phyloP scores from a whole-genome alignment of 306 rosid species.

The Gastrolobium villosum region DNA sequence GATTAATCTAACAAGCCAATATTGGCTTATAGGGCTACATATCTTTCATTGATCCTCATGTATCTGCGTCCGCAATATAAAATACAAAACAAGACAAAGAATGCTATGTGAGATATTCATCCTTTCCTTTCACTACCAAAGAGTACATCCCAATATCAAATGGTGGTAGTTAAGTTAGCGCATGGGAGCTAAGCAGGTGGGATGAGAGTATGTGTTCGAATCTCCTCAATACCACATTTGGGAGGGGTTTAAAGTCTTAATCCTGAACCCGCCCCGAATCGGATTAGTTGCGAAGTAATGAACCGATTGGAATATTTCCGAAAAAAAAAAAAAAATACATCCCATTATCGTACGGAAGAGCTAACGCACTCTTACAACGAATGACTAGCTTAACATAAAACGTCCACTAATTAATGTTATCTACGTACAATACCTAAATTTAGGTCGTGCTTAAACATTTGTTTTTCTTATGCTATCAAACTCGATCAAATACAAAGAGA shows the following conservation, averaged over 20 bases:
- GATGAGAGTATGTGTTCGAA: too few relatives aligned
- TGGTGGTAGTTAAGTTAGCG: too few relatives aligned
- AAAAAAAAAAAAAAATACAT: too few relatives aligned
- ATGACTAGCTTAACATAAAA: not conserved
- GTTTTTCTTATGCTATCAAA: not conserved
- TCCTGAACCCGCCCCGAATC: too few relatives aligned
- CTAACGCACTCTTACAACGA: not conserved
- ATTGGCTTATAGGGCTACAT: conserved; percentile 40
- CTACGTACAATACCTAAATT: not conserved
- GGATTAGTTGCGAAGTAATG: too few relatives aligned
- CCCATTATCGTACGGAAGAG: conserved; percentile 26
- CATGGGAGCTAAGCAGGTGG: too few relatives aligned
- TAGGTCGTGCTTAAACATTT: not conserved
- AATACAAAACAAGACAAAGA: conserved; percentile 21
- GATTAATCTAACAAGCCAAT: conserved; percentile 37
- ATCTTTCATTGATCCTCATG: conserved; percentile 20
- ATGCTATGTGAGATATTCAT: conserved; percentile 25
- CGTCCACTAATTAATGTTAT: not conserved
- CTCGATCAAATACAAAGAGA: not conserved
- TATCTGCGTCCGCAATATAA: not conserved
- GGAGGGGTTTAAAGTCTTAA: too few relatives aligned
- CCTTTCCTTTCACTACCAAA: conserved; percentile 12
- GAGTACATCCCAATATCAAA: not conserved
- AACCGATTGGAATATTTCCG: too few relatives aligned
- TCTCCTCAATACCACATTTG: too few relatives aligned